Evolutionary conservation across 2,329 filamentous ascomycete genomes (phyloP).

Genomic region (Ceratocystis cacaofunesta): DNA sequence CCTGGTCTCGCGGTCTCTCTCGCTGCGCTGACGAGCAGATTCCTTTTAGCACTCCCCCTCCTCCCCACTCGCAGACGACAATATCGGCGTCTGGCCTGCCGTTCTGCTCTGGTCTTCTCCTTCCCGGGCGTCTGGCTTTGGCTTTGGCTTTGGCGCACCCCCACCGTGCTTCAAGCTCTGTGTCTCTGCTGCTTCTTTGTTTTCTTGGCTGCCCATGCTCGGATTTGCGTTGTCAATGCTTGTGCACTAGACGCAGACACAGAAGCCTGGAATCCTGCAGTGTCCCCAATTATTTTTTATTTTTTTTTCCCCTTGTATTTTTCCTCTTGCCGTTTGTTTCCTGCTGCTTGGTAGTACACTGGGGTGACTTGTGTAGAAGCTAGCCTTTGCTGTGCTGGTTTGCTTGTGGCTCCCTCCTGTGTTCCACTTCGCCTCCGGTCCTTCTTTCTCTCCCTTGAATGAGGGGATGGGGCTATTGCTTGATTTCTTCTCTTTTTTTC

Average conservation of each 20-base stretch:
- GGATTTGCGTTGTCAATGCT: constrained; percentile 5
- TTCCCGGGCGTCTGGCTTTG: neutral
- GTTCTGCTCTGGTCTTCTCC: neutral
- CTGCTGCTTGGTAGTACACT: neutral
- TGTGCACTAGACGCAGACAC: neutral
- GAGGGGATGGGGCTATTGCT: constrained; percentile 1
- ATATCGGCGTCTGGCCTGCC: neutral
- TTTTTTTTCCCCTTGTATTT: constrained; percentile 6
- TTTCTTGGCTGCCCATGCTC: neutral
- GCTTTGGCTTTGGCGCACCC: neutral
- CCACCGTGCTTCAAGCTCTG: neutral
- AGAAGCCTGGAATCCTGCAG: neutral
- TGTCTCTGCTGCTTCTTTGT: neutral
- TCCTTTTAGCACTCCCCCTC: neutral
- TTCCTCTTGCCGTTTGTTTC: constrained; percentile 10
- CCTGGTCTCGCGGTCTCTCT: neutral
- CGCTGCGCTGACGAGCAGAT: neutral
- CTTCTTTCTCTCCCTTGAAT: constrained; percentile 15
- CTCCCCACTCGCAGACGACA: neutral
- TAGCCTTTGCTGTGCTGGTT: neutral
- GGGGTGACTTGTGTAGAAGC: neutral
- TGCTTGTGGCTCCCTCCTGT: neutral
- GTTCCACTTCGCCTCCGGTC: constrained; percentile 9
- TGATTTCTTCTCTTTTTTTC: neutral
- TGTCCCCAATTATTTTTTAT: neutral